A percentile compares a stretch with the other conserved stretches of the same genome.
These are phyloP conservation scores for Cladophialophora bantiana DNA, from an alignment of 2,329 filamentous ascomycete species.

Conservation along the genomic window DNA sequence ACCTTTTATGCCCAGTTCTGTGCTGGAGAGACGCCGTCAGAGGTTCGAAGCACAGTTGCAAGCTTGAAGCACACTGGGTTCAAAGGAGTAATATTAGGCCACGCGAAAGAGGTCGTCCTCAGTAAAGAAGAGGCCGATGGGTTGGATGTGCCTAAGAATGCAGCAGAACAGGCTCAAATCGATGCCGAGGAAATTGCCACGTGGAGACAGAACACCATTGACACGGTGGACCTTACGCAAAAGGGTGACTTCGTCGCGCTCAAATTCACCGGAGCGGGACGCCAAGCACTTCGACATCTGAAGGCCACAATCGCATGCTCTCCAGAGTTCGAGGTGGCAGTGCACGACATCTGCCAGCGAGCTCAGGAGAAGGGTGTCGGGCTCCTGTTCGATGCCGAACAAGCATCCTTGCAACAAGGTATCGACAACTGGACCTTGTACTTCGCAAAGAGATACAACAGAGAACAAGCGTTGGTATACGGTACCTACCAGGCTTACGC, in stretches of 20 bases:
- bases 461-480: constrained; percentile 74
- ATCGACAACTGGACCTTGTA: constrained; percentile 81
- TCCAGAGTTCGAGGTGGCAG: constrained; percentile 69
- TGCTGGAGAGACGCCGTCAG: constrained; percentile 74
- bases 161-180: constrained; percentile 26
- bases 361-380: constrained; percentile 73
- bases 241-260: constrained; percentile 69
- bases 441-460: constrained; percentile 81
- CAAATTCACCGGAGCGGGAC: constrained; percentile 84
- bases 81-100: constrained; percentile 82
- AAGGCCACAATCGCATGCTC: constrained; percentile 68
- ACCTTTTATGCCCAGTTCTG: constrained; percentile 94
- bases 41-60: constrained; percentile 71
- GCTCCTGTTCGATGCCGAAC: constrained; percentile 86
- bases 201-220: constrained; percentile 77
- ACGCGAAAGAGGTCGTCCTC: constrained; percentile 81
- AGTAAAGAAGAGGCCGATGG: constrained; percentile 48
- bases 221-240: constrained; percentile 64
- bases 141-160: constrained; percentile 24
- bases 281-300: constrained; percentile 72
- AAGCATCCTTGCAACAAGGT: constrained; percentile 76
- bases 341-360: constrained; percentile 76
- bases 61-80: constrained; percentile 77
- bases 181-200: constrained; percentile 49
- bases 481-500: constrained; percentile 81